These are phyloP conservation scores for Dicorynia guianensis DNA, from an alignment of 306 rosid species.

Conservation along the genomic window DNA sequence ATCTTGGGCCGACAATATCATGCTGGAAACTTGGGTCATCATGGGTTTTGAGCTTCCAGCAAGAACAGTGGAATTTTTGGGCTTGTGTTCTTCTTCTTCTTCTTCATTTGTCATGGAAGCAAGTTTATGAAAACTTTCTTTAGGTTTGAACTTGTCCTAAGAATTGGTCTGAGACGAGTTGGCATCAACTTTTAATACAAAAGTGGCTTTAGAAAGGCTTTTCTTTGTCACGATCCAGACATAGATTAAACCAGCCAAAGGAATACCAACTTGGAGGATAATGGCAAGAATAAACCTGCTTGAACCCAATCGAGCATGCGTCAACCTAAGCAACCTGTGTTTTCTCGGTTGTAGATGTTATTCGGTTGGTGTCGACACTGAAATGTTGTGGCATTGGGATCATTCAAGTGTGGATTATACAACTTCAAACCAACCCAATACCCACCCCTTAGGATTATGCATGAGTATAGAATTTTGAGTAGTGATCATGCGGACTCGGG, in stretches of 20 bases:
- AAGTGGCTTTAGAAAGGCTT: slow-evolving; percentile 35
- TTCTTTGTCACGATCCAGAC: slow-evolving; percentile 61
- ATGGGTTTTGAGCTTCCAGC: slow-evolving; percentile 21
- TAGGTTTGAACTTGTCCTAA: slow-evolving; percentile 30
- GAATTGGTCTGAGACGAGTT: slow-evolving; percentile 38
- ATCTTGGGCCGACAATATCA: slow-evolving; percentile 54
- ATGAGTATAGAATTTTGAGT: too few species aligned
- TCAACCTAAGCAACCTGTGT: too few species aligned
- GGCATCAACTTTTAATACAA: slow-evolving; percentile 20
- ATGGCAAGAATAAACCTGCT: slow-evolving; percentile 23
- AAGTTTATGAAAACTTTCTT: slow-evolving; percentile 41
- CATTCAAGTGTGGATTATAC: too few species aligned
- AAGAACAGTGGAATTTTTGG: slow-evolving; percentile 4
- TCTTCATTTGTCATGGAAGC: slow-evolving; percentile 39
- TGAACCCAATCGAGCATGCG: too few species aligned
- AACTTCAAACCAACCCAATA: too few species aligned
- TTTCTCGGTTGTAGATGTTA: too few species aligned
- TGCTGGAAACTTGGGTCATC: slow-evolving; percentile 38
- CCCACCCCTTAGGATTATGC: too few species aligned
- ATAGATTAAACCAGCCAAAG: slow-evolving; percentile 70
- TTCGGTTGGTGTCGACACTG: too few species aligned
- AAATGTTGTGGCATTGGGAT: too few species aligned
- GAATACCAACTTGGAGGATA: slow-evolving; percentile 73
- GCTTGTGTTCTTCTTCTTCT: not conserved
- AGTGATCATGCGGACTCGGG: too few species aligned